These are phyloP conservation scores for Debaryomyces maramus DNA, from an alignment of 805 yeast species.

Conservation along the genomic window DNA sequence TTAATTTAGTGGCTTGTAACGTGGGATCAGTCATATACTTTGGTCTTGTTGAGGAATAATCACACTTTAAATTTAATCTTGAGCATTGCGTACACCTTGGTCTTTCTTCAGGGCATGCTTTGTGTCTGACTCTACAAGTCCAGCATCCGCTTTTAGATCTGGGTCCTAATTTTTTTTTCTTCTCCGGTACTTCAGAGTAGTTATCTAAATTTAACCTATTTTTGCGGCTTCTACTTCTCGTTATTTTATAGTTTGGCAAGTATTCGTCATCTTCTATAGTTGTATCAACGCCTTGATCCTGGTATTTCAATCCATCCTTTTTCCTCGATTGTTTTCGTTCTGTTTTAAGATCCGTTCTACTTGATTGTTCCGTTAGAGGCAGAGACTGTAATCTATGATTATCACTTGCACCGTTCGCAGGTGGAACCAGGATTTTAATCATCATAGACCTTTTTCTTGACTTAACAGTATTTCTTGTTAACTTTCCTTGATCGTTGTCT, in stretches of 20 bases:
- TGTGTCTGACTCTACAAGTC: constrained; percentile 75
- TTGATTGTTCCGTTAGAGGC: too few species aligned
- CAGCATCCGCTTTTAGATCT: constrained; percentile 68
- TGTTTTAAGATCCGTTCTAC: too few species aligned
- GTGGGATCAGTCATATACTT: constrained; percentile 48
- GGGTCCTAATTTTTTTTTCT: constrained; percentile 18
- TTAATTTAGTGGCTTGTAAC: constrained; percentile 46
- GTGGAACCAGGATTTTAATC: background rate
- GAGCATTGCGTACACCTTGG: constrained; percentile 62
- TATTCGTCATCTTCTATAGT: constrained; percentile 7
- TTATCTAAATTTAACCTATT: background rate
- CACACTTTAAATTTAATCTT: constrained; percentile 57
- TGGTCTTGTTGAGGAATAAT: constrained; percentile 53
- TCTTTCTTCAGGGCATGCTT: constrained; percentile 66
- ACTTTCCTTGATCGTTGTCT: background rate
- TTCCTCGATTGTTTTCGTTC: background rate
- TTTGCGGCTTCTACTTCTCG: constrained; percentile 8
- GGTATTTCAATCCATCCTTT: background rate
- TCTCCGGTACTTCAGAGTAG: constrained; percentile 3
- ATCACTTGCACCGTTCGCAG: background rate
- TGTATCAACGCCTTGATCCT: background rate
- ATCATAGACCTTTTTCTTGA: background rate
- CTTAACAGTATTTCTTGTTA: background rate
- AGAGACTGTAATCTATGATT: too few species aligned
- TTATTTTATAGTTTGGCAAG: constrained; percentile 8